Conservation (phyloP, 495 filamentous ascomycete genomes). For the Saxispiralis lemnorum region DNA sequence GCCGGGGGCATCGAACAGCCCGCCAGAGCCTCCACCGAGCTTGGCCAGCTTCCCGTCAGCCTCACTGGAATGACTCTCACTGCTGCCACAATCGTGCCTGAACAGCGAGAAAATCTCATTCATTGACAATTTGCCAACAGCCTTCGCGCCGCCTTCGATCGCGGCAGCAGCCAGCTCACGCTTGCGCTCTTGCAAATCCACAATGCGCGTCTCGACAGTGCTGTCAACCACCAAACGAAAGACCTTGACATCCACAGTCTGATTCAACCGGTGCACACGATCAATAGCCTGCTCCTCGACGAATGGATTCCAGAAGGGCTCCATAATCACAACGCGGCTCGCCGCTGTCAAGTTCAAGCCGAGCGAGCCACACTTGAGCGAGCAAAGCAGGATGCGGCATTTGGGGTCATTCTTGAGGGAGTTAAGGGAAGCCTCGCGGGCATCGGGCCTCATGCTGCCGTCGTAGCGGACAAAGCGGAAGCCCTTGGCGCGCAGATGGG, state of each 20-base stretch:
- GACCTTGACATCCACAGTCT: conserved; percentile 81
- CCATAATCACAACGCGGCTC: conserved; percentile 79
- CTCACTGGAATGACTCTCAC: conserved; percentile 5
- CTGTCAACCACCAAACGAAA: conserved; percentile 76
- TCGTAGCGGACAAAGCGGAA: conserved; percentile 80
- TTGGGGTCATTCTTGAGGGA: conserved; percentile 53
- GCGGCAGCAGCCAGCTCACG: conserved; percentile 67
- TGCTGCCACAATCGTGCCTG: conserved; percentile 54
- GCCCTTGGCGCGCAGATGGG: conserved; percentile 57
- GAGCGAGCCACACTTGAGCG: conserved; percentile 77
- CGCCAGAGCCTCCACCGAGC: conserved; percentile 7
- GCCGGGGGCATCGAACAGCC: conserved; percentile 5
- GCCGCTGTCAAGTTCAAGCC: conserved; percentile 91
- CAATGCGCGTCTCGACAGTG: conserved; percentile 81
- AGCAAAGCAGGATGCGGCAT: conserved; percentile 71
- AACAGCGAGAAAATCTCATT: conserved; percentile 87
- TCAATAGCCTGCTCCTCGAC: conserved; percentile 98
- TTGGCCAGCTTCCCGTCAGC: conserved; percentile 7
- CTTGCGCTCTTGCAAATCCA: conserved; percentile 85
- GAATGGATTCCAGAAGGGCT: conserved; percentile 98
- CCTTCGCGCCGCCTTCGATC: conserved; percentile 55
- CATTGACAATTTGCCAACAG: conserved; percentile 68
- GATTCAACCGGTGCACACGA: conserved; percentile 88
- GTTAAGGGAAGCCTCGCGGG: conserved; percentile 68
- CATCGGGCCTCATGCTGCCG: conserved; percentile 86